Percentiles rank a stretch among this genome's conserved stretches.
Evolutionary conservation across 2,329 filamentous ascomycete species (phyloP).

Genomic region (Bipolaris zeicola): DNA sequence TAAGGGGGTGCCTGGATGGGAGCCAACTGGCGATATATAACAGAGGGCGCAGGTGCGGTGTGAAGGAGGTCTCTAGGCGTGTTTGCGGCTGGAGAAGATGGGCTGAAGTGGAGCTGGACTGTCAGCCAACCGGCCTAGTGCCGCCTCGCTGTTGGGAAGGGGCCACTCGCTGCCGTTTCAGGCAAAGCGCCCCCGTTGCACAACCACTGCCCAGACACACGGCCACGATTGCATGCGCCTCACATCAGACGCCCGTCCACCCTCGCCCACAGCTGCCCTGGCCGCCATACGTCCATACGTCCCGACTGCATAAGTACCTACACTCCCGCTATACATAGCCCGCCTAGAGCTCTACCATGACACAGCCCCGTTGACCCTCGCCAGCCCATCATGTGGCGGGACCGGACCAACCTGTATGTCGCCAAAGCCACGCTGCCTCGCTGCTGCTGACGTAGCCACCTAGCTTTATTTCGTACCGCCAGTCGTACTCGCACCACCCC

Average conservation of each 20-base stretch:
- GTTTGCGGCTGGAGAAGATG: conserved; percentile 38
- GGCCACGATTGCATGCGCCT: conserved; percentile 13
- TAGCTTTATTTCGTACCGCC: conserved; percentile 98
- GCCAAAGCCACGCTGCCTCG: conserved; percentile 15
- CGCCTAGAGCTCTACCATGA: conserved; percentile 33
- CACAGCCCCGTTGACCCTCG: conserved; percentile 31
- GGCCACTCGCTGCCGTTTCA: conserved; percentile 15
- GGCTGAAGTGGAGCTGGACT: conserved; percentile 29
- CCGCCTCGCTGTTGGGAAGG: conserved; percentile 25
- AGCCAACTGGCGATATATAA: conserved; percentile 20
- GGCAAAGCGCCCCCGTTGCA: conserved; percentile 16
- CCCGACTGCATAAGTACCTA: no score
- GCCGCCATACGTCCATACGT: no score
- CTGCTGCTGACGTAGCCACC: conserved; percentile 44
- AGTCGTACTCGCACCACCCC: conserved; percentile 96
- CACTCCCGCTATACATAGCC: background rate
- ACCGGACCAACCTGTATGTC: conserved; percentile 94
- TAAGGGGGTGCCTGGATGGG: conserved; percentile 1
- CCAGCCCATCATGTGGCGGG: conserved; percentile 82
- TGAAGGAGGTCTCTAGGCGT: conserved; percentile 26
- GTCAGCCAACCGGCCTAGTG: conserved; percentile 27
- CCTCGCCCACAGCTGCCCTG: background rate
- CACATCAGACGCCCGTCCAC: background rate
- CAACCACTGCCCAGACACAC: conserved; percentile 9
- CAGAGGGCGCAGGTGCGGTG: conserved; percentile 19